Percentiles rank a stretch among this genome's conserved stretches.
phyloP scores from a whole-genome alignment of 176 grass and related monocot genomes.

The Musa troglodytarum region DNA sequence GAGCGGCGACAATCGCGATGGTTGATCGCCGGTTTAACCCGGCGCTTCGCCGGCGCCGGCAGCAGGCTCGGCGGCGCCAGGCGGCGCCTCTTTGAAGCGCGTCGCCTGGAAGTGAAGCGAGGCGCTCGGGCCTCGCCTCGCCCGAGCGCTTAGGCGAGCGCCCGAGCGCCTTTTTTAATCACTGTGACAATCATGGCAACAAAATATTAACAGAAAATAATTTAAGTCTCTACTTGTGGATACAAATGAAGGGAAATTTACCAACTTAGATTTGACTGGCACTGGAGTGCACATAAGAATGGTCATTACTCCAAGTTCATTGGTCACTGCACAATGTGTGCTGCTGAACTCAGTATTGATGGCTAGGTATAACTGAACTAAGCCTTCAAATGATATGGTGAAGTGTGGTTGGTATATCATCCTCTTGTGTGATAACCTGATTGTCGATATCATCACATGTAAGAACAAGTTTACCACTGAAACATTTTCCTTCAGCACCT shows the following conservation, averaged over 20 bases:
- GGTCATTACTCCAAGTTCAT: conserved; percentile 47
- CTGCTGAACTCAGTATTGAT: conserved; percentile 44
- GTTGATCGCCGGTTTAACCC: too few relatives aligned
- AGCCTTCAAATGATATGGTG: conserved; percentile 57
- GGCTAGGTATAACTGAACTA: conserved; percentile 54
- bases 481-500: conserved; percentile 48
- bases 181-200: background rate
- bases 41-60: too few relatives aligned
- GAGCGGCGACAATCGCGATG: too few relatives aligned
- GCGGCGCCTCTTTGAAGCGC: too few relatives aligned
- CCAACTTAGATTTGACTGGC: conserved; percentile 50
- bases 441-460: conserved; percentile 60
- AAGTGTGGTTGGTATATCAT: conserved; percentile 90
- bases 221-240: background rate
- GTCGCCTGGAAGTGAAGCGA: too few relatives aligned
- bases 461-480: conserved; percentile 48
- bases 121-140: too few relatives aligned
- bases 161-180: too few relatives aligned
- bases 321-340: conserved; percentile 31
- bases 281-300: conserved; percentile 70
- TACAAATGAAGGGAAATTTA: conserved; percentile 29
- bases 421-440: conserved; percentile 84
- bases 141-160: too few relatives aligned
- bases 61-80: too few relatives aligned
- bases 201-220: conserved; percentile 11